These are phyloP conservation scores for Trametes cingulata DNA, from an alignment of 768 basidiomycete species.

Conservation along the genomic window DNA sequence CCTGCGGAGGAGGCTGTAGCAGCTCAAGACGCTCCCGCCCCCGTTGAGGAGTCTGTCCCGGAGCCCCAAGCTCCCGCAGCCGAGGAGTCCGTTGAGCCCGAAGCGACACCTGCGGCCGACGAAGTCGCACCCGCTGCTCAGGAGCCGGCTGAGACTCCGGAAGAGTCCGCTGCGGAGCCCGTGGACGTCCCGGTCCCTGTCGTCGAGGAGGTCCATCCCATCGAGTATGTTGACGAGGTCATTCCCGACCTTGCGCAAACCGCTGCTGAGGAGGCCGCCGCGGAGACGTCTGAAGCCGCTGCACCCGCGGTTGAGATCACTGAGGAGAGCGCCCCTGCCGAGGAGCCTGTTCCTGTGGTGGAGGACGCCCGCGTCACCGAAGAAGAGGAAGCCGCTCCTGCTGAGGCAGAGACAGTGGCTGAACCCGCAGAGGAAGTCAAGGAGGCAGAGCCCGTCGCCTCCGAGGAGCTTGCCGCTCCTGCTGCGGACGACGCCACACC, in stretches of 20 bases:
- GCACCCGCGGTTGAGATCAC: neutral
- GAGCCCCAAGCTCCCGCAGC: neutral
- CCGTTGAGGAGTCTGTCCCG: neutral
- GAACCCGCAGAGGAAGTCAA: neutral
- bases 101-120: neutral
- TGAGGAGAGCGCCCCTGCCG: neutral
- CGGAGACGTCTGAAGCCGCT: neutral
- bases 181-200: neutral
- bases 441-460: neutral
- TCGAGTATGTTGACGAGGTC: neutral
- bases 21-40: neutral
- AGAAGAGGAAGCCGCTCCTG: neutral
- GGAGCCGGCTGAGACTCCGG: too few relatives aligned
- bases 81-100: neutral
- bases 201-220: slow-evolving; percentile 6
- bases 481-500: neutral
- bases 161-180: neutral
- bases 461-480: neutral
- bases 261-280: neutral
- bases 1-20: neutral
- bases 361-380: neutral
- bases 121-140: neutral
- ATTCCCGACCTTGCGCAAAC: neutral
- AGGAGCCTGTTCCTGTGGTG: neutral
- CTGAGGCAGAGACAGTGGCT: neutral